phyloP scores from a whole-genome alignment of 148 eudicot genomes.

The Heliamphora exappendiculata region DNA sequence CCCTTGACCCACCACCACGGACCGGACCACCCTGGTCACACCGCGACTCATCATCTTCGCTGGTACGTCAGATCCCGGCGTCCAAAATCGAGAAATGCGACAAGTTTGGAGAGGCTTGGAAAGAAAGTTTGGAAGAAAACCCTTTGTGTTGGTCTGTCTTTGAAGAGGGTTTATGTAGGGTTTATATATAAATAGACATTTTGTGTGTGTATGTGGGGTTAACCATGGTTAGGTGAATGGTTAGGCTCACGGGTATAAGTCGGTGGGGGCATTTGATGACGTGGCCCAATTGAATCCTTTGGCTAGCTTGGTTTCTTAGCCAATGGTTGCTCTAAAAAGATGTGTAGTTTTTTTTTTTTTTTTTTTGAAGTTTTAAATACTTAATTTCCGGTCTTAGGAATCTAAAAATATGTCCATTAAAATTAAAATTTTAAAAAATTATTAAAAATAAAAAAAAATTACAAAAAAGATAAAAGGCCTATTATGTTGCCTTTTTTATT shows the following conservation, averaged over 20 bases:
- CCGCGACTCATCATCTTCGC: slow-evolving; percentile 52
- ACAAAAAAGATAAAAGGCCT: no score
- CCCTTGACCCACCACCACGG: slow-evolving; percentile 18
- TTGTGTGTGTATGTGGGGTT: background rate
- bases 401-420: no score
- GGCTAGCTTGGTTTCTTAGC: background rate
- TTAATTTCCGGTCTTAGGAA: background rate
- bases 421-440: no score
- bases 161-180: background rate
- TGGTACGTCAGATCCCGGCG: background rate
- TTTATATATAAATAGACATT: background rate
- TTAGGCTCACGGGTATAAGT: background rate
- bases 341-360: no score
- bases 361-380: no score
- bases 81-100: background rate
- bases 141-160: background rate
- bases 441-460: no score
- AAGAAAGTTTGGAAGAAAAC: background rate
- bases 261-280: no score
- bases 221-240: background rate
- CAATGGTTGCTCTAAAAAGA: background rate
- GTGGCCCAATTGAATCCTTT: background rate
- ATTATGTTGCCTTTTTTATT: no score
- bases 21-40: slow-evolving; percentile 36
- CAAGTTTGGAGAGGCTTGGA: background rate